Conservation (phyloP, 371 early-diverging fungal genomes). For the Coemansia sp. region DNA sequence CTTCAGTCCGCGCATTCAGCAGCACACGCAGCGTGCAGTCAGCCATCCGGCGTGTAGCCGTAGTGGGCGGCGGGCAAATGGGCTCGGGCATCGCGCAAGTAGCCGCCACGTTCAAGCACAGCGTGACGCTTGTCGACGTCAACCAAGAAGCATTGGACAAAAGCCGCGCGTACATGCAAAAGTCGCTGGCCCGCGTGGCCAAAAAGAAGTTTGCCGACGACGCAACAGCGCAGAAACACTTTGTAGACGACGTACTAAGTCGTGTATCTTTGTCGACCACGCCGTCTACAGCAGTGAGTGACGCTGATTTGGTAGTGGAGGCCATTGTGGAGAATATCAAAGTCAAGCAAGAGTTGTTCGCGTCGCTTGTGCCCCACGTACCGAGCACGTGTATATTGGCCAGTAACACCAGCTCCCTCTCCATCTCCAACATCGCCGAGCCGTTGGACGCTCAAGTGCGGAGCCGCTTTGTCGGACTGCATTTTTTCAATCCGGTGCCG, state of each 20-base stretch:
- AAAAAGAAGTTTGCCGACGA: constrained; percentile 84
- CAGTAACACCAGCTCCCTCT: constrained; percentile 90
- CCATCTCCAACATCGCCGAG: constrained; percentile 78
- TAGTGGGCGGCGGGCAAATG: constrained; percentile 88
- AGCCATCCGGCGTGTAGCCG: constrained; percentile 61
- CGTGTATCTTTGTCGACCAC: constrained; percentile 69
- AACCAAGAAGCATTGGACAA: constrained; percentile 68
- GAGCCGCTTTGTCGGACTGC: constrained; percentile 80
- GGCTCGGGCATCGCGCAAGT: constrained; percentile 96
- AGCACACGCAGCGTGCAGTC: background rate
- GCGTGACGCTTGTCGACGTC: constrained; percentile 88
- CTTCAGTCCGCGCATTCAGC: background rate
- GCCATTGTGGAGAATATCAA: constrained; percentile 93
- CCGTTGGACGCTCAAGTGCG: constrained; percentile 57
- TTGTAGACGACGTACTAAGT: constrained; percentile 63
- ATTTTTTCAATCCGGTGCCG: constrained; percentile 97
- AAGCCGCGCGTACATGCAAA: constrained; percentile 74
- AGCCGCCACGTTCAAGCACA: constrained; percentile 75
- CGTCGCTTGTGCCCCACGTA: constrained; percentile 66
- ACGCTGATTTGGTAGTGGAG: constrained; percentile 76
- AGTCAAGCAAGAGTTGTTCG: constrained; percentile 80
- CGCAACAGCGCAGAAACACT: constrained; percentile 59
- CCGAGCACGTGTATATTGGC: constrained; percentile 76
- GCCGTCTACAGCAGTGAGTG: constrained; percentile 55
- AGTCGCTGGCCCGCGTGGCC: constrained; percentile 81